These are phyloP conservation scores for Hypomontagnella monticulosa DNA, from an alignment of 495 filamentous ascomycete species.

Conservation along the genomic window DNA sequence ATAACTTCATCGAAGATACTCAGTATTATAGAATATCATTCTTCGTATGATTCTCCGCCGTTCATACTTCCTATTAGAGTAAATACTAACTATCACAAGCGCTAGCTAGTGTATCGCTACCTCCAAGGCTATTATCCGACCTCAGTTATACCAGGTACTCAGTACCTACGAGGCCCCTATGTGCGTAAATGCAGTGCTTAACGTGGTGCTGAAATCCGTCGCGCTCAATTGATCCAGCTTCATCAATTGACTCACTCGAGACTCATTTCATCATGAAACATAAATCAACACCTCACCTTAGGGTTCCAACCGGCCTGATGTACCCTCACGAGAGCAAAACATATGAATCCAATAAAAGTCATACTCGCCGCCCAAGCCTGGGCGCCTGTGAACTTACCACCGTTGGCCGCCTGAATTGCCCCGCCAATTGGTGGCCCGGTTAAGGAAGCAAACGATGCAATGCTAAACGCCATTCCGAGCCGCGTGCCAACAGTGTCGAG, in stretches of 20 bases:
- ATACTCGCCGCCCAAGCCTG: conserved; percentile 65
- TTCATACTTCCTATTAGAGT: too few species aligned
- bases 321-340: conserved; percentile 60
- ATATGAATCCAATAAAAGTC: conserved; percentile 50
- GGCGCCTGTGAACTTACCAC: conserved; percentile 65
- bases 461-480: conserved; percentile 75
- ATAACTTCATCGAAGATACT: too few species aligned
- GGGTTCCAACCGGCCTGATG: conserved; percentile 33
- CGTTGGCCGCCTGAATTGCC: conserved; percentile 56
- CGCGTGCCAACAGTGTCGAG: conserved; percentile 69
- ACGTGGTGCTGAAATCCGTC: too few species aligned
- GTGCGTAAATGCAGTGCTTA: too few species aligned
- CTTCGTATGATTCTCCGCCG: too few species aligned
- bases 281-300: conserved; percentile 48
- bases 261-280: not conserved
- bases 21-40: too few species aligned
- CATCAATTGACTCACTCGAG: not conserved
- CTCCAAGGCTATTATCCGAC: too few species aligned
- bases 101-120: too few species aligned
- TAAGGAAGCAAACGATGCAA: conserved; percentile 69
- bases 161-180: too few species aligned
- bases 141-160: too few species aligned
- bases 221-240: too few species aligned
- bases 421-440: conserved; percentile 77
- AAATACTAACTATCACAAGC: too few species aligned